Evolutionary conservation across 495 filamentous ascomycete genomes (phyloP), one percentile per base, ranked within the genome.

Genomic region (Thermothielavioides terrestris): DNA sequence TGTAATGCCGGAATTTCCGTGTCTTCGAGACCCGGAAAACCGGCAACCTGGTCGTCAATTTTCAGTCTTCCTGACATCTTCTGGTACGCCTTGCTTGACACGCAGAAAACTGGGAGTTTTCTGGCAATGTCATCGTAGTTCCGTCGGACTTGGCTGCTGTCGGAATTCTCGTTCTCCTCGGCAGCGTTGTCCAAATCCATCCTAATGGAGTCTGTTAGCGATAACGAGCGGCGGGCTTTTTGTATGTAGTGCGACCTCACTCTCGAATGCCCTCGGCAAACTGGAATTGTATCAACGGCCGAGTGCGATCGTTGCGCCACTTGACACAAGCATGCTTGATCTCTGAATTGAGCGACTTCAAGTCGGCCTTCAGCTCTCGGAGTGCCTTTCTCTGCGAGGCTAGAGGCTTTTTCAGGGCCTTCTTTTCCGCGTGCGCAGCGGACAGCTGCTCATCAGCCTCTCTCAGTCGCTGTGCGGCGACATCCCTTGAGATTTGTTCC

Each of bases 101-200:
- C 77, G 49, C 81, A 84, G 55, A 84, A 85, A 3, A 85, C 80
- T 0, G 74, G 73, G 4, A 86, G 64, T 0, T 63, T 61, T 1
- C 53, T 59, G 0, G 77, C 78, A 5, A 83, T 57, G 38, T 77
- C 60, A 1, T 71, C 61, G 48, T 85, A 85, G 51, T 84, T 77
- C n/a, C 78, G 62, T 26, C 59, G 34, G 4, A 72, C 67, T 0
- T 62, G 44, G 5, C 66, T 61, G 0, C 71, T 73, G 18, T 64
- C 55, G 20, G 53, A 55, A 0, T 23, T 12, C 0, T 52, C 56
- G 6, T 54, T 54, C n/a, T 61, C 45, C 1, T 31, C 8, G 4
- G 47, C 40, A 2, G 55, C 54, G 20, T 40, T 40, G 3, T 59
- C 60, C 22, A 52, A 23, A 11, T 63, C 55, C 1, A 65, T 20